A percentile compares a stretch with the other conserved stretches of the same genome.
Evolutionary conservation across 2,329 filamentous ascomycete genomes (phyloP).

Genomic region (Phialocephala sp.): DNA sequence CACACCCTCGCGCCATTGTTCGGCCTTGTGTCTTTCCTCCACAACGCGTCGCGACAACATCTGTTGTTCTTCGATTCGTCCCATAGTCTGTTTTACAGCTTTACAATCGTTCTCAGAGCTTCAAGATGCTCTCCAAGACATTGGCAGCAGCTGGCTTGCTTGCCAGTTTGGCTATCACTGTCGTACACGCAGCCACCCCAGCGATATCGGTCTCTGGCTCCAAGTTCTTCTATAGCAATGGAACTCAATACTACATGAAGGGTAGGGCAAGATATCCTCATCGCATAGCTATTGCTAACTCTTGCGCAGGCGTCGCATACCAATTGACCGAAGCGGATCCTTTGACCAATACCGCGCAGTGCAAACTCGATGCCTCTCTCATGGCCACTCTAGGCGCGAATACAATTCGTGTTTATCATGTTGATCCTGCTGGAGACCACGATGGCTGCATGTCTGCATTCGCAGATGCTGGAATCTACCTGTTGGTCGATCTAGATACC

Average conservation of each 20-base stretch:
- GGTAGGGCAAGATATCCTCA: conserved; percentile 52
- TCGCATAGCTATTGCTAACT: conserved; percentile 23
- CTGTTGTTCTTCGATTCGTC: not conserved
- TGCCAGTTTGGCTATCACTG: conserved; percentile 35
- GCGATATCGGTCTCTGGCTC: conserved; percentile 66
- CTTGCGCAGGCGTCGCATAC: conserved; percentile 71
- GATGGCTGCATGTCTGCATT: conserved; percentile 82
- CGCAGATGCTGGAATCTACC: conserved; percentile 79
- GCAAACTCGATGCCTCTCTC: conserved; percentile 72
- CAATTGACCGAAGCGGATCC: conserved; percentile 71
- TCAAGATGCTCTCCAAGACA: conserved; percentile 36
- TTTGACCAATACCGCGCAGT: conserved; percentile 76
- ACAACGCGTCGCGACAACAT: conserved; percentile 7
- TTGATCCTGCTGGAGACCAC: conserved; percentile 75
- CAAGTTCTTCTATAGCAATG: conserved; percentile 85
- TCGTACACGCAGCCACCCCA: conserved; percentile 46
- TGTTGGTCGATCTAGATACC: conserved; percentile 83
- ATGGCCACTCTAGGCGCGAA: conserved; percentile 86
- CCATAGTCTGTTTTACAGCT: conserved; percentile 1
- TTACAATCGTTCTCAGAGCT: conserved; percentile 20
- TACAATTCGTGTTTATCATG: conserved; percentile 86
- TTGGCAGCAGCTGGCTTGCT: conserved; percentile 34
- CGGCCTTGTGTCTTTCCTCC: not conserved
- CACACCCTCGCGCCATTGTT: not conserved
- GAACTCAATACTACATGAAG: conserved; percentile 84